phyloP scores from a whole-genome alignment of 2,329 filamentous ascomycete species.

The Volutella citrinella region DNA sequence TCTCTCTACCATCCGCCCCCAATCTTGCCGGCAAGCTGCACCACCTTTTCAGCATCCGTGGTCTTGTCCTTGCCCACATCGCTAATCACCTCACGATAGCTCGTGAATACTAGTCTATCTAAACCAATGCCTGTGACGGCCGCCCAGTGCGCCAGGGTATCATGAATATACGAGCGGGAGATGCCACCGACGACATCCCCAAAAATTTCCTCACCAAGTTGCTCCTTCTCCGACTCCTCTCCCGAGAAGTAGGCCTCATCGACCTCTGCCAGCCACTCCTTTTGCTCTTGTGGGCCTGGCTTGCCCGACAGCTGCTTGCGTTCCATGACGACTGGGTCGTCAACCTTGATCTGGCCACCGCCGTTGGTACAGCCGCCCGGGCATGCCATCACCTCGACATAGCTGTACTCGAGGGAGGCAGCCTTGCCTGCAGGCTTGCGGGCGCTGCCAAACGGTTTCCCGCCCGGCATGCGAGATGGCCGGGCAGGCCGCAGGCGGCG shows the following conservation, averaged over 20 bases:
- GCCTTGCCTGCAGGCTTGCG: slow-evolving; percentile 51
- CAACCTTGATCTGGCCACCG: slow-evolving; percentile 89
- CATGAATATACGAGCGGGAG: slow-evolving; percentile 62
- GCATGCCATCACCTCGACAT: slow-evolving; percentile 98
- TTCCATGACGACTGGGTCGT: slow-evolving; percentile 64
- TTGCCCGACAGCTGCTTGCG: slow-evolving; percentile 49
- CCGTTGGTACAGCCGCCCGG: slow-evolving; percentile 98
- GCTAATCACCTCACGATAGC: slow-evolving; percentile 88
- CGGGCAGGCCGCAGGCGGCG: slow-evolving; percentile 82
- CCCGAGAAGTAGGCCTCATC: slow-evolving; percentile 90
- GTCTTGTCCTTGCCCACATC: slow-evolving; percentile 79
- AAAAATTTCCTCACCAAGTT: slow-evolving; percentile 23
- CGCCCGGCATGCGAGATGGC: slow-evolving; percentile 76
- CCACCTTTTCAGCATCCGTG: slow-evolving; percentile 75
- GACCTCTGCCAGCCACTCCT: slow-evolving; percentile 76
- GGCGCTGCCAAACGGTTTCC: slow-evolving; percentile 55
- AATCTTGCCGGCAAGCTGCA: slow-evolving; percentile 84
- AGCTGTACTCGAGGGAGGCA: slow-evolving; percentile 68
- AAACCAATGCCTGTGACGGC: slow-evolving; percentile 65
- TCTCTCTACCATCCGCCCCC: slow-evolving; percentile 81
- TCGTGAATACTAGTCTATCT: slow-evolving; percentile 76
- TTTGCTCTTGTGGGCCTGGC: slow-evolving; percentile 75
- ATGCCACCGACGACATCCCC: slow-evolving; percentile 59
- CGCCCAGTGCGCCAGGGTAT: slow-evolving; percentile 75
- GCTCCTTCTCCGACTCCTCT: slow-evolving; percentile 48